Evolutionary conservation across 2,329 filamentous ascomycete species (phyloP).

Genomic region (Aspergillus brunneoviolaceus): DNA sequence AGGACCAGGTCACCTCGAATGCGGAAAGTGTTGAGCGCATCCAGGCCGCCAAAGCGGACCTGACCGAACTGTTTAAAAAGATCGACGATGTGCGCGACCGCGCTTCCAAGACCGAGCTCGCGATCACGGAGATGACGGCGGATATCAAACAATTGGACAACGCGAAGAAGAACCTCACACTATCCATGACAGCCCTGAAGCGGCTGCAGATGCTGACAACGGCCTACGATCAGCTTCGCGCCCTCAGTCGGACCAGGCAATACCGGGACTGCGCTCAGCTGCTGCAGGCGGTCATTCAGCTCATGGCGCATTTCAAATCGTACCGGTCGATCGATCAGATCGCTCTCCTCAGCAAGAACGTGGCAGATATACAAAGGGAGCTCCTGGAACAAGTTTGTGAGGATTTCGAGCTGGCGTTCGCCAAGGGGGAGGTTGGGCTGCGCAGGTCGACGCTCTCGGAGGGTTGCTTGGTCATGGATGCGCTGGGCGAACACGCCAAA

Average conservation of each 20-base stretch:
- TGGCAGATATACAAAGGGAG: constrained; percentile 89
- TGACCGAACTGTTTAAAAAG: constrained; percentile 86
- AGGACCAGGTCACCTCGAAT: constrained; percentile 77
- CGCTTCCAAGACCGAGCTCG: constrained; percentile 87
- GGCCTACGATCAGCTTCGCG: constrained; percentile 93
- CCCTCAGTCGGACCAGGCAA: constrained; percentile 78
- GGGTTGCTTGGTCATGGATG: constrained; percentile 91
- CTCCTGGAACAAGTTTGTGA: constrained; percentile 97
- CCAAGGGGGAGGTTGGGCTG: constrained; percentile 75
- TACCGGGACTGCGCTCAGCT: constrained; percentile 94
- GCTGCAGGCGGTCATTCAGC: constrained; percentile 89
- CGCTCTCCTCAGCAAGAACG: constrained; percentile 84
- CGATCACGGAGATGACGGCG: constrained; percentile 97
- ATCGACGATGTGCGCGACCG: constrained; percentile 90
- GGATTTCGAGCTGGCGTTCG: constrained; percentile 94
- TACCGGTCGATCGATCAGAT: constrained; percentile 98
- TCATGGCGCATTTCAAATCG: constrained; percentile 98
- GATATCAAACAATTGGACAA: constrained; percentile 97
- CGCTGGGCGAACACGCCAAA: constrained; percentile 82
- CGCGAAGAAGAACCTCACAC: constrained; percentile 92
- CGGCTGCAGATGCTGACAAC: constrained; percentile 97
- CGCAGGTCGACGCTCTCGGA: constrained; percentile 73
- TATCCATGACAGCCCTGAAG: constrained; percentile 97
- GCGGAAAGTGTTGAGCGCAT: constrained; percentile 87
- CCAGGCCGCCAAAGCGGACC: constrained; percentile 83